Percentiles rank a stretch among this genome's conserved stretches.
Conservation (phyloP, 2,329 filamentous ascomycete genomes). For the Aspergillus pseudonomiae region DNA sequence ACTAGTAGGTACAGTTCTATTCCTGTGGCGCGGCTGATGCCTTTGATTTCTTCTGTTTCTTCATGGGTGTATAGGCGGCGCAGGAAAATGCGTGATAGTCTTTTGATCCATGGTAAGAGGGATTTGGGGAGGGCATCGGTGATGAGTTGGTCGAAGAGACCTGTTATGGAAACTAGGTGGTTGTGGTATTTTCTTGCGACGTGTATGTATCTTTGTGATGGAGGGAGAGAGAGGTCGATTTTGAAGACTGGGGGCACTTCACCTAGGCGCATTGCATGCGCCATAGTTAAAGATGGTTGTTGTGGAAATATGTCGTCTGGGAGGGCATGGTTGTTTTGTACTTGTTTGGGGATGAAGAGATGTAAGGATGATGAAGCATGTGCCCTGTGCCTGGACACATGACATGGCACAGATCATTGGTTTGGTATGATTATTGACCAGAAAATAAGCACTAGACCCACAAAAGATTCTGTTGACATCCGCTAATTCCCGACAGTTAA, state of each 20-base stretch:
- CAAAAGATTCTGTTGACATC: too few relatives aligned
- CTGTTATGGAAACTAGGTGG: constrained; percentile 47
- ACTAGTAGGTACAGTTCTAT: constrained; percentile 64
- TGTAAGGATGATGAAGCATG: neutral
- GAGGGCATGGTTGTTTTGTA: neutral
- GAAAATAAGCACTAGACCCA: too few relatives aligned
- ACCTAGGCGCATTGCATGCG: neutral
- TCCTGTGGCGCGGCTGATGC: constrained; percentile 55
- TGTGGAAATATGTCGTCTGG: too few relatives aligned
- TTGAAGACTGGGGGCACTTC: constrained; percentile 42
- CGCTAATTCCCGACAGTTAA: too few relatives aligned
- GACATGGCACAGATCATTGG: neutral
- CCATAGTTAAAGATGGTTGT: neutral
- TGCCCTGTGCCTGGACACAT: neutral
- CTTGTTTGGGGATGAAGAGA: neutral
- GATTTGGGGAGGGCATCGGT: constrained; percentile 31
- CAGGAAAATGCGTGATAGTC: constrained; percentile 52
- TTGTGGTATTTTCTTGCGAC: constrained; percentile 52
- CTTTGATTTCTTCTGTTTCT: constrained; percentile 64
- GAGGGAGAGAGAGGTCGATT: constrained; percentile 60
- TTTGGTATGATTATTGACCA: neutral
- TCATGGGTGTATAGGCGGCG: constrained; percentile 56
- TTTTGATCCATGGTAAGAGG: constrained; percentile 31
- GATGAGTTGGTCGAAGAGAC: constrained; percentile 54
- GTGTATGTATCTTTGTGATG: constrained; percentile 54